phyloP scores from a whole-genome alignment of 2,329 filamentous ascomycete species.

The Hymenoscyphus albidus region DNA sequence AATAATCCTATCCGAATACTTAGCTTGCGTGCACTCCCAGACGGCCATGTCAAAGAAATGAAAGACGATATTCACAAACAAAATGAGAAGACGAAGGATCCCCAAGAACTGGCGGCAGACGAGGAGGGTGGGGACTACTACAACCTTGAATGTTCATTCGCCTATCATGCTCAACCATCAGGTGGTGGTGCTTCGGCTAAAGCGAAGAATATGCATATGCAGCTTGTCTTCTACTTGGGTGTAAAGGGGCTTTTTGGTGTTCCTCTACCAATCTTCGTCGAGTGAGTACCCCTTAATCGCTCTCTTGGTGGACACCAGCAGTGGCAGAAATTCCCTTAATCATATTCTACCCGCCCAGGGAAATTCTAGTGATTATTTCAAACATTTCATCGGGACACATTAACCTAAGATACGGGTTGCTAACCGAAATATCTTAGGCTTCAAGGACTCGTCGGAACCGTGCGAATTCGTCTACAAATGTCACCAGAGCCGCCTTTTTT shows the following conservation, averaged over 20 bases:
- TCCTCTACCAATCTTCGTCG: conserved; percentile 10
- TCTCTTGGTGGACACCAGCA: too few relatives aligned
- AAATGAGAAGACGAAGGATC: conserved; percentile 77
- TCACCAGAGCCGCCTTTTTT: conserved; percentile 88
- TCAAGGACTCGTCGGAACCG: conserved; percentile 84
- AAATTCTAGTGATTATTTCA: too few relatives aligned
- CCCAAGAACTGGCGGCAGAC: conserved; percentile 80
- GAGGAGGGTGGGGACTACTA: conserved; percentile 91
- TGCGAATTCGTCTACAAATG: conserved; percentile 77
- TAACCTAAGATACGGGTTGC: not conserved
- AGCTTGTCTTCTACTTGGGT: conserved; percentile 89
- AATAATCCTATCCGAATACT: conserved; percentile 86
- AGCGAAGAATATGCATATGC: conserved; percentile 95
- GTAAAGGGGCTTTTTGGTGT: conserved; percentile 33
- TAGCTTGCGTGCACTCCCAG: conserved; percentile 80
- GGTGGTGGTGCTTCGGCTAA: conserved; percentile 67
- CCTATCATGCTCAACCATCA: conserved; percentile 82
- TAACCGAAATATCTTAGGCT: conserved; percentile 62
- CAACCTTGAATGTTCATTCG: conserved; percentile 85
- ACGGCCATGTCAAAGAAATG: conserved; percentile 74
- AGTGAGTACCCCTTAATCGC: conserved; percentile 11
- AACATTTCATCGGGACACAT: too few relatives aligned
- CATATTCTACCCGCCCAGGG: too few relatives aligned
- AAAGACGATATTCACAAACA: conserved; percentile 76
- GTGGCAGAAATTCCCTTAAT: not conserved